Evolutionary conservation across 305 asterid species (phyloP).

Genomic region (Rubia peregrina): DNA sequence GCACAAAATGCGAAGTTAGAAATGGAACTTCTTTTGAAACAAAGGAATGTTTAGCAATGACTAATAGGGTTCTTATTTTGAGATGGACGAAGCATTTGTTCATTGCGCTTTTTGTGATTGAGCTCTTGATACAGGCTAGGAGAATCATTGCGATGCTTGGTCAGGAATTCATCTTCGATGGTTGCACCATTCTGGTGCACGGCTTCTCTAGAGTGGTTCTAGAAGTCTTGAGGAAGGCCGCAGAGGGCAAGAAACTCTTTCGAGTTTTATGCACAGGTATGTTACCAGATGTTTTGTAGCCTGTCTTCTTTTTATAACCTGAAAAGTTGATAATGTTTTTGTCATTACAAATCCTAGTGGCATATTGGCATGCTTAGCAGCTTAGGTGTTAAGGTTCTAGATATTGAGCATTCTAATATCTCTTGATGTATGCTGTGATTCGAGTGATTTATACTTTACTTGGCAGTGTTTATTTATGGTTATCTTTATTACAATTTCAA

Average conservation of each 20-base stretch:
- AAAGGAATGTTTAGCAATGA: neutral
- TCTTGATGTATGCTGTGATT: too few relatives aligned
- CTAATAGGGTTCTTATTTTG: neutral
- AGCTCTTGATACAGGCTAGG: slow-evolving; percentile 50
- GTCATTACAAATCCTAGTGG: neutral
- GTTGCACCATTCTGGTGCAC: slow-evolving; percentile 92
- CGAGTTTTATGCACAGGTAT: slow-evolving; percentile 83
- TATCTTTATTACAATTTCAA: neutral
- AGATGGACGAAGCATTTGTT: neutral
- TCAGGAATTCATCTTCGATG: slow-evolving; percentile 89
- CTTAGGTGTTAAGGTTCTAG: neutral
- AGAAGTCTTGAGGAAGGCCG: slow-evolving; percentile 73
- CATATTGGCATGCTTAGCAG: too few relatives aligned
- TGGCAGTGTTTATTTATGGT: neutral
- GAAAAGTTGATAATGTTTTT: neutral
- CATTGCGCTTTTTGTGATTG: neutral
- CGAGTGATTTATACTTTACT: neutral
- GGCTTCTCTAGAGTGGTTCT: slow-evolving; percentile 89
- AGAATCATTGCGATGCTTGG: slow-evolving; percentile 78
- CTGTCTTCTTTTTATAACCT: too few relatives aligned
- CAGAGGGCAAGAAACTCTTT: slow-evolving; percentile 57
- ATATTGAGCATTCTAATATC: neutral
- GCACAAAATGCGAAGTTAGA: too few relatives aligned
- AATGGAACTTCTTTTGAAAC: too few relatives aligned
- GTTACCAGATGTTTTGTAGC: too few relatives aligned